Base-by-base conservation (phyloP, 2,329 filamentous ascomycete species). In the Pseudopyrenochaeta lycopersici region DNA sequence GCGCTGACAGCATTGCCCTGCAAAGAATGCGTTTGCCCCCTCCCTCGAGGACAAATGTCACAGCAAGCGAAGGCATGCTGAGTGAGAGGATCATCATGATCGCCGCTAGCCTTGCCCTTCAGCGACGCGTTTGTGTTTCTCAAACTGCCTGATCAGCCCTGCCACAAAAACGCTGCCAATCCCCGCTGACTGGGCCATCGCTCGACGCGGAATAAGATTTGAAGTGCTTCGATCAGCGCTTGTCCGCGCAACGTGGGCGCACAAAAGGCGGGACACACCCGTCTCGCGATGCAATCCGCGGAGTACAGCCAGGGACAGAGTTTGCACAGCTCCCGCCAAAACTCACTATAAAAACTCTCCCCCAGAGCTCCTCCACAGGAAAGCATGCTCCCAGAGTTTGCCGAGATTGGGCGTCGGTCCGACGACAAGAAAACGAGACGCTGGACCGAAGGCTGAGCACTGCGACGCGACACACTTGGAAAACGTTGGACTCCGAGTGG, bases 71-170 rank as follows among this genome's bases (percentile, higher is more conserved):
- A 50, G 47, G 46, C 52, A 32, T 45, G 46, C 55, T 54, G 48
- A 48, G 56, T 45, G 53, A 52, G 41, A 49, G 51, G 62, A 66
- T 66, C 58, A 60, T 38, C 54, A 48, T 44, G 70, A 73, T 73
- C 70, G 64, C 48, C 71, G 45, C 36, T 33, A 69, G 58, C 66
- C 69, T 68, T 73, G 68, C 66, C 66, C 54, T 60, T 56, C 48
- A 47, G 44, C 42, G 27, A 50, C 54, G 54, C 49, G 62, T 63
- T 60, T 64, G 64, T 70, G 68, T 72, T 72, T 71, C 67, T 64
- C 58, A 55, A n/a, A 59, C 49, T 64, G 66, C 63, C 62, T 67
- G 70, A 72, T 70, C 69, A 67, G 68, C 68, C 71, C 65, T 72
- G 71, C 63, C 64, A 67, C 62, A 27, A 45, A n/a, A 59, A 49